Base-by-base conservation (phyloP, 2,329 filamentous ascomycete species). In the Aspergillus piperis region DNA sequence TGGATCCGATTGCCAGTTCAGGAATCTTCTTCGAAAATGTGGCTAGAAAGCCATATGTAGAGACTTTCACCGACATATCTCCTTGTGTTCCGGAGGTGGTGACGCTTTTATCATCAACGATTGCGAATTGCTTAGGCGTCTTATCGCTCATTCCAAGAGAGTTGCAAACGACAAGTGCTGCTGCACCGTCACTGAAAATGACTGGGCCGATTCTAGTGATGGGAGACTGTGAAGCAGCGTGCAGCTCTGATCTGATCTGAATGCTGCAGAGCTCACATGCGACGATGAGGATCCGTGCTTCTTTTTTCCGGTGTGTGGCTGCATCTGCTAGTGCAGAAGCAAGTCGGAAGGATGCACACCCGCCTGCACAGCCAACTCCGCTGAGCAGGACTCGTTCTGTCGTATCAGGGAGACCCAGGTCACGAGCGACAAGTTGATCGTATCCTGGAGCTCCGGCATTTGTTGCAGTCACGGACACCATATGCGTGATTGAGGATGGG, bases 331-430 rank as follows among this genome's bases (percentile, higher is more conserved):
- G 25, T 13, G 25, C 13, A 8, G 30, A 41, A 15, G 47, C 56
- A 2, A 32, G 10, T 3, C 56, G 48, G 2, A 58, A 38, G 8
- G 56, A 48, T 4, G 56, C 48, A 8, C 30, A 36, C 1, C 56
- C 56, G n/a, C 56, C 56, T 19, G 56, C 56, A 11, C 56, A 52
- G 32, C 56, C 56, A 32, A 47, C 23, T 10, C 56, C 56, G 27
- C 36, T 38, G 2, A 58, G 56, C 15, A 58, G 38, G 10, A 44
- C 19, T 7, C 56, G 32, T 39, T 58, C 47, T 8, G 48, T 27
- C 6, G 10, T 8, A 5, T 3, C 3, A 3, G 23, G 36, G 11
- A 58, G 23, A 15, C 56, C 56, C 2, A 58, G 17, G 5, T 13
- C 38, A 5, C 38, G 23, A 10, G 32, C 32, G 0, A 58, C 23